phyloP scores from a whole-genome alignment of 192 early-diverging fungal species.

The Ambispora gerdemannii region DNA sequence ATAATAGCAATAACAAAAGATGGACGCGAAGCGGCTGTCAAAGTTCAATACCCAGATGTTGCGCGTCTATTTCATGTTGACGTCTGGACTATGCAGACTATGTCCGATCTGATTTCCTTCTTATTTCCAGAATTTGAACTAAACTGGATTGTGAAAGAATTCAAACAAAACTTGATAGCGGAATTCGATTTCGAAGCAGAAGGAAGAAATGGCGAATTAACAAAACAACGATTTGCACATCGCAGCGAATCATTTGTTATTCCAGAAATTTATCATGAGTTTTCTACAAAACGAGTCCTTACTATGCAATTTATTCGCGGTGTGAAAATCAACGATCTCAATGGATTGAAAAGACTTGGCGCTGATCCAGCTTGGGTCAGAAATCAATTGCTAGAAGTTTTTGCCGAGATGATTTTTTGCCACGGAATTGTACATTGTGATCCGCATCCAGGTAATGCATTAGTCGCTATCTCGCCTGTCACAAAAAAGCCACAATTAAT shows the following conservation, averaged over 20 bases:
- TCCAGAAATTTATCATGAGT: constrained; percentile 47
- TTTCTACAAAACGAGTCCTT: constrained; percentile 43
- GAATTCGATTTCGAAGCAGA: constrained; percentile 51
- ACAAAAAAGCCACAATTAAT: constrained; percentile 41
- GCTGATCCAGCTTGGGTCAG: constrained; percentile 45
- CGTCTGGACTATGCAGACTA: constrained; percentile 49
- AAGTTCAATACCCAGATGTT: constrained; percentile 49
- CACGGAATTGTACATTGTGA: constrained; percentile 47
- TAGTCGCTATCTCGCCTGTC: constrained; percentile 29
- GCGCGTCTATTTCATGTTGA: constrained; percentile 47
- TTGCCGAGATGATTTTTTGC: constrained; percentile 52
- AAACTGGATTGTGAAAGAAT: constrained; percentile 48
- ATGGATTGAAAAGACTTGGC: constrained; percentile 39
- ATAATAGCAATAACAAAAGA: constrained; percentile 45
- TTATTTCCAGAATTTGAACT: constrained; percentile 50
- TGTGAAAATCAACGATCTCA: constrained; percentile 48
- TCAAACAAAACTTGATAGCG: constrained; percentile 42
- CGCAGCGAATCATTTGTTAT: constrained; percentile 39
- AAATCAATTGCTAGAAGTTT: constrained; percentile 42
- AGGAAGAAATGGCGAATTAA: constrained; percentile 45
- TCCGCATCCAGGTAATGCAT: constrained; percentile 37
- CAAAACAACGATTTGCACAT: constrained; percentile 45
- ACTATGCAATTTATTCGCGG: constrained; percentile 55
- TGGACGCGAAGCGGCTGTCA: constrained; percentile 41
- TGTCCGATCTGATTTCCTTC: constrained; percentile 42